Evolutionary conservation across 257 asterid species (phyloP).

Genomic region (Solanum rostratum): DNA sequence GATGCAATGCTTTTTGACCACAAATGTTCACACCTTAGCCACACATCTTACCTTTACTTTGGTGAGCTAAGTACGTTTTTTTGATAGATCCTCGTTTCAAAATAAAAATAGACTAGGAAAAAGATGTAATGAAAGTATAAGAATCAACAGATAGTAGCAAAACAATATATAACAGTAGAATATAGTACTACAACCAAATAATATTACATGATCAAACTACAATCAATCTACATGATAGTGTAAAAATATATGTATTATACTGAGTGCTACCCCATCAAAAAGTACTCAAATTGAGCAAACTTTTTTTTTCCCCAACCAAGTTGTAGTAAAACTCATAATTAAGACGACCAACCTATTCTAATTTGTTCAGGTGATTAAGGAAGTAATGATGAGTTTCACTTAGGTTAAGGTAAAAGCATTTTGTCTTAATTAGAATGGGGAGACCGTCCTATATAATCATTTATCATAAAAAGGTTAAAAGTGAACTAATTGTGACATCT

Average conservation of each 20-base stretch:
- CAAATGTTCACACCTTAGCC: not conserved
- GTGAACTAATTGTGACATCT: not conserved
- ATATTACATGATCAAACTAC: not conserved
- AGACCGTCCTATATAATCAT: not conserved
- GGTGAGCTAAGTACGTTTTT: not conserved
- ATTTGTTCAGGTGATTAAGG: not conserved
- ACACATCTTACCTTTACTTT: not conserved
- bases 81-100: fast-evolving
- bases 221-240: not conserved
- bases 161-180: not conserved
- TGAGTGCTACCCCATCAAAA: not conserved
- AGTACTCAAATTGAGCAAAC: not conserved
- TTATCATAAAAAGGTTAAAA: not conserved
- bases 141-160: not conserved
- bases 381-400: not conserved
- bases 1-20: not conserved
- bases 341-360: not conserved
- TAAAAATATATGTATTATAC: too few relatives aligned
- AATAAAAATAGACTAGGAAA: not conserved
- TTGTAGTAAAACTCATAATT: not conserved
- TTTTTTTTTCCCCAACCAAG: not conserved
- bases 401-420: not conserved
- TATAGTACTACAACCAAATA: not conserved
- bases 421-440: not conserved
- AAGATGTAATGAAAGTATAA: not conserved